Evolutionary conservation across 768 basidiomycete species (phyloP).

Genomic region (Lyophyllum shimeji): DNA sequence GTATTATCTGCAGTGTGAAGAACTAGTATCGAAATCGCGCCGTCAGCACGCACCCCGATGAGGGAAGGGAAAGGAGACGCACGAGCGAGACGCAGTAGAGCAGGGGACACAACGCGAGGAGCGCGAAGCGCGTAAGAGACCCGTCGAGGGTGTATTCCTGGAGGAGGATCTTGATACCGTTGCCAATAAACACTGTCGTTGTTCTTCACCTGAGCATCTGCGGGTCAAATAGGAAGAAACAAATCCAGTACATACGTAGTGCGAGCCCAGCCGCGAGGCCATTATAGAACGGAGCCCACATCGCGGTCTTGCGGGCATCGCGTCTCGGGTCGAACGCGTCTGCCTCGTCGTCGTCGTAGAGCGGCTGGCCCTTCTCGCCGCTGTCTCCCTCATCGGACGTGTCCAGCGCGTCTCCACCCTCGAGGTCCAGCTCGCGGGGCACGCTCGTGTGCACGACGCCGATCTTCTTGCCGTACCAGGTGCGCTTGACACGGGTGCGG

Average conservation of each 20-base stretch:
- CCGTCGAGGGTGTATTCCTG: constrained; percentile 70
- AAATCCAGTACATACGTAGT: constrained; percentile 43
- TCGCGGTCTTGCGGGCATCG: constrained; percentile 27
- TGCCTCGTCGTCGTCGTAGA: constrained; percentile 19
- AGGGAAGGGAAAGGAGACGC: constrained; percentile 16
- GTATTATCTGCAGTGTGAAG: constrained; percentile 71
- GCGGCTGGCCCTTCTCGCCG: neutral
- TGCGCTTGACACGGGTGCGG: constrained; percentile 33
- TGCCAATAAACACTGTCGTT: constrained; percentile 67
- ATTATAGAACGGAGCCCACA: constrained; percentile 71
- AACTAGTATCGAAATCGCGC: constrained; percentile 49
- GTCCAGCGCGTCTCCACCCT: neutral
- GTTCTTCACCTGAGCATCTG: constrained; percentile 32
- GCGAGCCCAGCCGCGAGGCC: constrained; percentile 59
- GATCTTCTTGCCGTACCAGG: constrained; percentile 63
- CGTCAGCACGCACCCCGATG: constrained; percentile 19
- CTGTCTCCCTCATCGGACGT: constrained; percentile 3
- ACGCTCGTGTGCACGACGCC: constrained; percentile 22
- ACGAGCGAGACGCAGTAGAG: constrained; percentile 74
- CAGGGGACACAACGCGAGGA: constrained; percentile 60
- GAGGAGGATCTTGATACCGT: constrained; percentile 61
- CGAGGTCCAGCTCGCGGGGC: constrained; percentile 3
- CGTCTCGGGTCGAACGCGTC: constrained; percentile 22
- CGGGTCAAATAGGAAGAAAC: constrained; percentile 21
- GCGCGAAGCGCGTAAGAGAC: constrained; percentile 56